A percentile compares a stretch with the other conserved stretches of the same genome.
Conservation (phyloP, 352 stramenopile species). For the Hyaloperonospora brassicae region DNA sequence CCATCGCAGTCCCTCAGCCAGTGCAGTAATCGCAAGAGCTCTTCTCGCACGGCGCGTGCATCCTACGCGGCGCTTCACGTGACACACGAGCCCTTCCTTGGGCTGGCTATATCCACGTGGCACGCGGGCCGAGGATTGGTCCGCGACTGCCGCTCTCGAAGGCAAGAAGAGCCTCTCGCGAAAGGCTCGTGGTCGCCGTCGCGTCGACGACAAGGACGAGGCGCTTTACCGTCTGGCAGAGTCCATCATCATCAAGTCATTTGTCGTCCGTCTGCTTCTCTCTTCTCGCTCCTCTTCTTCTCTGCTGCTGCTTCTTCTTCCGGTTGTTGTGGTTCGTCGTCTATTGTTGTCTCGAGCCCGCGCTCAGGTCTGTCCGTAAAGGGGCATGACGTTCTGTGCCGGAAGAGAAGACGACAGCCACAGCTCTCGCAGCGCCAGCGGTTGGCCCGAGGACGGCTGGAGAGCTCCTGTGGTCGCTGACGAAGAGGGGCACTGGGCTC, state of each 20-base stretch:
- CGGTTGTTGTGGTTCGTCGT: too few species aligned
- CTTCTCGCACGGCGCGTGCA: too few species aligned
- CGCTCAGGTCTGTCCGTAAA: slow-evolving; percentile 6
- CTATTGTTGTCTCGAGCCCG: neutral
- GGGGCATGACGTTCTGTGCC: slow-evolving; percentile 22
- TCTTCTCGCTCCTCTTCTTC: neutral
- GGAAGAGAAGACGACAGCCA: slow-evolving; percentile 13
- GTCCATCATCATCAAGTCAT: slow-evolving; percentile 1
- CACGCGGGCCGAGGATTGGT: too few species aligned
- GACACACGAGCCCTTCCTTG: too few species aligned
- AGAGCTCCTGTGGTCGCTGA: slow-evolving; percentile 1
- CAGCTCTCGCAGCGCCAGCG: neutral
- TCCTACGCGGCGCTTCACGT: too few species aligned
- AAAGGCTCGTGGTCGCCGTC: neutral
- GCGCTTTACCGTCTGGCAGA: slow-evolving; percentile 3
- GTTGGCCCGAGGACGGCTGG: slow-evolving; percentile 15
- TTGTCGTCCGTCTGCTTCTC: slow-evolving; percentile 9
- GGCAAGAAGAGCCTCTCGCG: neutral
- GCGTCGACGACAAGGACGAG: slow-evolving; percentile 1
- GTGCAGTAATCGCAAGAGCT: too few species aligned
- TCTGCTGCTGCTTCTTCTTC: too few species aligned
- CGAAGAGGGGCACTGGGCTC: slow-evolving; percentile 16
- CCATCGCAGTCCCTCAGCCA: too few species aligned
- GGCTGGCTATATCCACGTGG: too few species aligned
- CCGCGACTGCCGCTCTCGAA: neutral